Percentiles rank a stretch among this genome's conserved stretches.
Evolutionary conservation across 139 green algal genomes (phyloP).

Genomic region (Chara braunii): DNA sequence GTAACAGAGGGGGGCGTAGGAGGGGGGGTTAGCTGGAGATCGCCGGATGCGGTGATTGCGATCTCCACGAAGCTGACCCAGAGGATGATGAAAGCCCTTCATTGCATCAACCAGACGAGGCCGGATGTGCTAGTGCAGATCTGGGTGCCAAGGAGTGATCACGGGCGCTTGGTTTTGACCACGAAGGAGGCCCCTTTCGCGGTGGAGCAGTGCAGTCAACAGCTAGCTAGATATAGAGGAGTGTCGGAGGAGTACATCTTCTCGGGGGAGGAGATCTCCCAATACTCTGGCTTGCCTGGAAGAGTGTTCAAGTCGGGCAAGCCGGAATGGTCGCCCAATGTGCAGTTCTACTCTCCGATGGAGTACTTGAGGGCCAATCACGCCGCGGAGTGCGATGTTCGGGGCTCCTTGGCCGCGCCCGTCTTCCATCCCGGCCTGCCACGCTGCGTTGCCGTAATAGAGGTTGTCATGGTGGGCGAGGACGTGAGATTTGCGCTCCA

Average conservation of each 20-base stretch:
- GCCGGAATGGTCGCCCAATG: conserved; percentile 36
- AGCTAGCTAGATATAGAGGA: conserved; percentile 6
- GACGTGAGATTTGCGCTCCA: conserved; percentile 29
- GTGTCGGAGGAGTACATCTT: conserved; percentile 24
- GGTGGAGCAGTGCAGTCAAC: neutral
- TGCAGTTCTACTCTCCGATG: conserved; percentile 35
- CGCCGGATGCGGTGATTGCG: neutral
- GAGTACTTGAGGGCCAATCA: conserved; percentile 33
- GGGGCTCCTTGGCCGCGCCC: conserved; percentile 22
- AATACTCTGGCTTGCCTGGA: conserved; percentile 12
- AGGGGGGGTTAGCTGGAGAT: neutral
- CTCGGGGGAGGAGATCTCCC: neutral
- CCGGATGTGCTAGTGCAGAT: conserved; percentile 23
- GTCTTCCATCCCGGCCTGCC: neutral
- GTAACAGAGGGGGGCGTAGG: neutral
- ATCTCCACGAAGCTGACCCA: neutral
- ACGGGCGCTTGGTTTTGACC: conserved; percentile 2
- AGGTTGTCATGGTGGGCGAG: conserved; percentile 35
- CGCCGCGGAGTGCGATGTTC: conserved; percentile 18
- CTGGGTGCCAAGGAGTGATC: conserved; percentile 15
- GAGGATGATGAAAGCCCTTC: neutral
- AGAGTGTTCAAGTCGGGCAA: conserved; percentile 21
- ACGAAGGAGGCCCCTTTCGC: conserved; percentile 21
- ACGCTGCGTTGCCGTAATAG: conserved; percentile 22
- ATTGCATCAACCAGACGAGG: neutral